Evolutionary conservation across 768 basidiomycete genomes (phyloP).

Genomic region (Lyophyllum decastes): DNA sequence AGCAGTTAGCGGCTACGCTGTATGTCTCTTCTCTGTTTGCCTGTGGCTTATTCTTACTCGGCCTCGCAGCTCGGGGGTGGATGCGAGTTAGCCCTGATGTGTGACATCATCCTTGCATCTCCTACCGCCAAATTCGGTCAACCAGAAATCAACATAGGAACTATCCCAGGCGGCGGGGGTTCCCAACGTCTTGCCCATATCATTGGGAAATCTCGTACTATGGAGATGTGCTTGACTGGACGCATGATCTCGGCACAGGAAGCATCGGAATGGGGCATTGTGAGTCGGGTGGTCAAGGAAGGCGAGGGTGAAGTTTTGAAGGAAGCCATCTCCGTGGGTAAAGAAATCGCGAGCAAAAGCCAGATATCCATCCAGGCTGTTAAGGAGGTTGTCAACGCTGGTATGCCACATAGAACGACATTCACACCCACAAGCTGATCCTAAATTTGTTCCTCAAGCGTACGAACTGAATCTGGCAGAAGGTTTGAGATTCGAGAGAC

Average conservation of each 20-base stretch:
- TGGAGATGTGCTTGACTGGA: constrained; percentile 94
- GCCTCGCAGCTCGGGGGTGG: constrained; percentile 85
- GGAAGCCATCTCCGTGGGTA: constrained; percentile 83
- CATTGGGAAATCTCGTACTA: constrained; percentile 90
- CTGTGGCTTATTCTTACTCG: not conserved
- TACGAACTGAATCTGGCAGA: constrained; percentile 81
- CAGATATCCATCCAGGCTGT: constrained; percentile 80
- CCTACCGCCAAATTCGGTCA: constrained; percentile 93
- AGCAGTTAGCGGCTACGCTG: constrained; percentile 93
- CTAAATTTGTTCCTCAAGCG: constrained; percentile 41
- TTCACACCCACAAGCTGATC: not conserved
- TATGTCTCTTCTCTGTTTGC: constrained; percentile 37
- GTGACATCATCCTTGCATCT: constrained; percentile 92
- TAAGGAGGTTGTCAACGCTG: constrained; percentile 93
- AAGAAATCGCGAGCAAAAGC: constrained; percentile 79
- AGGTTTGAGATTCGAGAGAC: constrained; percentile 84
- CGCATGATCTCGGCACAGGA: constrained; percentile 78
- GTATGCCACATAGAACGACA: constrained; percentile 35
- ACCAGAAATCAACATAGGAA: constrained; percentile 94
- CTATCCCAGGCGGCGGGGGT: constrained; percentile 94
- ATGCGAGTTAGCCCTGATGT: constrained; percentile 95
- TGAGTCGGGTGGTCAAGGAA: constrained; percentile 77
- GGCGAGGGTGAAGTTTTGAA: constrained; percentile 80
- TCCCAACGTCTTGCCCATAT: constrained; percentile 86
- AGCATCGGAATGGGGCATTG: constrained; percentile 86